A percentile compares a stretch with the other conserved stretches of the same genome.
phyloP scores from a whole-genome alignment of 148 eudicot species.

The Rhododendron simsii region DNA sequence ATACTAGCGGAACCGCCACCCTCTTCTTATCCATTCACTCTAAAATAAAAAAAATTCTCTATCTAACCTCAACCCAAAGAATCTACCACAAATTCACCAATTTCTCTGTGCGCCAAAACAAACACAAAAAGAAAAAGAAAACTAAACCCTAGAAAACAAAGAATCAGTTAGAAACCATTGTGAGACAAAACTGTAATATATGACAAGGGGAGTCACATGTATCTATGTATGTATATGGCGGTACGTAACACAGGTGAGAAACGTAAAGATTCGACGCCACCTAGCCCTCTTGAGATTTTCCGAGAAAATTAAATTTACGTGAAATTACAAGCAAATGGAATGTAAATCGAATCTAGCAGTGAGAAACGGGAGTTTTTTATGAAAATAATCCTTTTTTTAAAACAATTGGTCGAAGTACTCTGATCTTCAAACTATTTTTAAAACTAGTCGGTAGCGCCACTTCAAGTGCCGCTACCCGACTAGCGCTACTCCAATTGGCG shows the following conservation, averaged over 20 bases:
- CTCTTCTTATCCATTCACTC: conserved; percentile 68
- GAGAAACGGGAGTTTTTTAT: too few relatives aligned
- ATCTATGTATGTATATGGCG: background rate
- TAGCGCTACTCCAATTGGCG: too few relatives aligned
- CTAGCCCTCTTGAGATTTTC: background rate
- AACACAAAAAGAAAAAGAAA: background rate
- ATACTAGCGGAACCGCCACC: conserved; percentile 66
- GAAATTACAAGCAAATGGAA: background rate
- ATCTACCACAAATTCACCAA: background rate
- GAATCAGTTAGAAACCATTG: background rate
- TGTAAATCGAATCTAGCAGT: background rate
- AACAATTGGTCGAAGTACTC: too few relatives aligned
- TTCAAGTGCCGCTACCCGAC: too few relatives aligned
- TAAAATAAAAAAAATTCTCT: background rate
- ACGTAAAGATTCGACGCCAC: background rate
- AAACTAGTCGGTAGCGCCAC: too few relatives aligned
- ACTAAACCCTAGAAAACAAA: background rate
- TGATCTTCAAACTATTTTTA: too few relatives aligned
- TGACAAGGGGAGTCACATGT: background rate
- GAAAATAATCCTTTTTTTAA: too few relatives aligned
- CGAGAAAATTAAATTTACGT: background rate
- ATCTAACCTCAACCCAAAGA: background rate
- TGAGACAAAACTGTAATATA: background rate
- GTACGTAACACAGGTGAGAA: background rate
- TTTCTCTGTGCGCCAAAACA: background rate